These are phyloP conservation scores for Flaveria sonorensis DNA, from an alignment of 129 eudicot species.

Conservation along the genomic window DNA sequence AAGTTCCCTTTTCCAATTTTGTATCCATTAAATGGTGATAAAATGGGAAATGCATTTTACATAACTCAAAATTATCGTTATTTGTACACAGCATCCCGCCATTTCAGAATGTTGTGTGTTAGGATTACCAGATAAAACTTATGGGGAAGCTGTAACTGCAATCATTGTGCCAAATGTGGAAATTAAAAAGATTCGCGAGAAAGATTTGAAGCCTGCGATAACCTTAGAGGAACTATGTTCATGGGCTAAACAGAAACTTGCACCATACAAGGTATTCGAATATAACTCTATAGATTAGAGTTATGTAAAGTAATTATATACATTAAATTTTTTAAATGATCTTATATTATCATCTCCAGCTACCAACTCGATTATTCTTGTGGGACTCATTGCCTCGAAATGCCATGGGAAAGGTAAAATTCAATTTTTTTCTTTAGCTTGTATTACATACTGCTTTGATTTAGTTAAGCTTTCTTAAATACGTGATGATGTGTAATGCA, in stretches of 20 bases:
- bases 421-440: background rate
- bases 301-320: background rate
- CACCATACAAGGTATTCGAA: constrained; percentile 99
- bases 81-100: constrained; percentile 77
- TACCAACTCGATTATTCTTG: constrained; percentile 72
- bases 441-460: constrained; percentile 2
- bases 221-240: constrained; percentile 69
- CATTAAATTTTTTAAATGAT: background rate
- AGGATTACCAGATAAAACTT: constrained; percentile 85
- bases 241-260: constrained; percentile 95
- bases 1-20: constrained; percentile 24
- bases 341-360: constrained; percentile 40
- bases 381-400: constrained; percentile 98
- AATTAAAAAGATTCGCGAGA: constrained; percentile 50
- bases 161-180: constrained; percentile 69
- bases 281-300: too few relatives aligned
- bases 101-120: constrained; percentile 90
- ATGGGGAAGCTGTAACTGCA: constrained; percentile 88
- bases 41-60: background rate
- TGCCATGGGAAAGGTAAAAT: constrained; percentile 97
- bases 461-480: background rate
- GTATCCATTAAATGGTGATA: background rate
- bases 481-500: background rate
- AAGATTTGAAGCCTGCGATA: constrained; percentile 70
- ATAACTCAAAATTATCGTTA: background rate